Percentiles rank a stretch among this genome's conserved stretches.
Evolutionary conservation across 1,284 basidiomycete genomes (phyloP).

Genomic region (Earliella scabrosa): DNA sequence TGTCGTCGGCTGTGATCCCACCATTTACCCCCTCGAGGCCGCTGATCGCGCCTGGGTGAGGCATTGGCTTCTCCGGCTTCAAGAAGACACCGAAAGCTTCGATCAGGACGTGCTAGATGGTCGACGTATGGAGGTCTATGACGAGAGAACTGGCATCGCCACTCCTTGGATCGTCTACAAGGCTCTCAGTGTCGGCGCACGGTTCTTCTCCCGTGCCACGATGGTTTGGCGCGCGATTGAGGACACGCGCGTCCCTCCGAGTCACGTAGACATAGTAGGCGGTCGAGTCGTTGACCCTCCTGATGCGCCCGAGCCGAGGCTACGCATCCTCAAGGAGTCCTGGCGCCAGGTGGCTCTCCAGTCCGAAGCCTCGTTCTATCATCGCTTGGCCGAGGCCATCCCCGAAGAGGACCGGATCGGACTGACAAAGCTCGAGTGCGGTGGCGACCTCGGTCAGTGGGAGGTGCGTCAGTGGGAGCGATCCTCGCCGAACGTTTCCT

Average conservation of each 20-base stretch:
- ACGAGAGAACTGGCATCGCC: not conserved
- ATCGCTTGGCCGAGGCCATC: slow-evolving; percentile 6
- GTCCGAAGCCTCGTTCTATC: slow-evolving; percentile 10
- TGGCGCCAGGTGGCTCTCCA: slow-evolving; percentile 13
- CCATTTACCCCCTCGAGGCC: not conserved
- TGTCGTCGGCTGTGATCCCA: slow-evolving; percentile 16
- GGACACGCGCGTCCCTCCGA: not conserved
- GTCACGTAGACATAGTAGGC: too few relatives aligned
- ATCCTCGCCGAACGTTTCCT: not conserved
- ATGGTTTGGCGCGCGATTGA: slow-evolving; percentile 6
- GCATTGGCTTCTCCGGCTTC: not conserved
- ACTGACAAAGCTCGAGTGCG: slow-evolving; percentile 4
- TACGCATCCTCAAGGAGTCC: slow-evolving; percentile 17
- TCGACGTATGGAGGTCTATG: not conserved
- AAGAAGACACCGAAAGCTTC: not conserved
- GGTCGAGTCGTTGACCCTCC: too few relatives aligned
- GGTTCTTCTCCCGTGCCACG: slow-evolving; percentile 19
- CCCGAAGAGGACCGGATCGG: slow-evolving; percentile 3
- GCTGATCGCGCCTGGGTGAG: slow-evolving; percentile 1
- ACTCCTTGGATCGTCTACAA: slow-evolving; percentile 10
- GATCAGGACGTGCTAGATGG: not conserved
- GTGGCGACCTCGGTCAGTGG: slow-evolving; percentile 11
- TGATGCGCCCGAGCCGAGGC: not conserved
- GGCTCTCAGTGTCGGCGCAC: slow-evolving; percentile 9
- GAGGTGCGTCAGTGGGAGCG: slow-evolving; percentile 5